A percentile compares a stretch with the other conserved stretches of the same genome.
Conservation (phyloP, 2,329 filamentous ascomycete genomes). For the Fusarium mangiferae region DNA sequence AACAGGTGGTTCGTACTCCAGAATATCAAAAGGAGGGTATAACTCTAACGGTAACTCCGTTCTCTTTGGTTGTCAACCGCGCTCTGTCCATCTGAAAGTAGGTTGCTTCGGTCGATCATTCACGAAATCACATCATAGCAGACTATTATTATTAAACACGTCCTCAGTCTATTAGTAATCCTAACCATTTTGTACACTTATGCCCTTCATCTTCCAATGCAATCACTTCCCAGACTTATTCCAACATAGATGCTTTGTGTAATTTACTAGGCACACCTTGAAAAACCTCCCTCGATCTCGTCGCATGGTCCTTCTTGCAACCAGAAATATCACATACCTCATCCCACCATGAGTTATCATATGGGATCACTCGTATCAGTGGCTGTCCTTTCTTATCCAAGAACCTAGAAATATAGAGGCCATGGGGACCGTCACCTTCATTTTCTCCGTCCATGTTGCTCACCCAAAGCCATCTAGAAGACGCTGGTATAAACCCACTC, state of each 20-base stretch:
- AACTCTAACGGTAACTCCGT: too few relatives aligned
- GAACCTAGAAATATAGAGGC: neutral
- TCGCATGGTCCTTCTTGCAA: neutral
- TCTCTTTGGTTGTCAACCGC: too few relatives aligned
- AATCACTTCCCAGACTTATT: neutral
- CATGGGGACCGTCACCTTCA: neutral
- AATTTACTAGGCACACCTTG: too few relatives aligned
- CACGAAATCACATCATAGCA: neutral
- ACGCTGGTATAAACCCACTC: neutral
- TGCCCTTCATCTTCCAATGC: neutral
- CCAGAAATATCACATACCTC: neutral
- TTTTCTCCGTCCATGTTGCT: neutral
- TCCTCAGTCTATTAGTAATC: neutral
- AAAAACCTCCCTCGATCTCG: neutral
- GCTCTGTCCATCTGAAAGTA: too few relatives aligned
- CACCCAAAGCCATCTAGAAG: neutral
- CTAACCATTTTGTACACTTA: too few relatives aligned
- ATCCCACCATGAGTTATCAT: neutral
- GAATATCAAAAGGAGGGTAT: too few relatives aligned
- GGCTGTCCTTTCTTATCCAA: neutral
- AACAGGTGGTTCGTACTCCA: too few relatives aligned
- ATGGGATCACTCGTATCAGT: neutral
- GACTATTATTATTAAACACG: neutral
- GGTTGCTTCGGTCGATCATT: rapidly evolving
- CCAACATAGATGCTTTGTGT: too few relatives aligned